These are phyloP conservation scores for Creolimax fragrantissima DNA, from an alignment of 78 protist genomes.

Conservation along the genomic window DNA sequence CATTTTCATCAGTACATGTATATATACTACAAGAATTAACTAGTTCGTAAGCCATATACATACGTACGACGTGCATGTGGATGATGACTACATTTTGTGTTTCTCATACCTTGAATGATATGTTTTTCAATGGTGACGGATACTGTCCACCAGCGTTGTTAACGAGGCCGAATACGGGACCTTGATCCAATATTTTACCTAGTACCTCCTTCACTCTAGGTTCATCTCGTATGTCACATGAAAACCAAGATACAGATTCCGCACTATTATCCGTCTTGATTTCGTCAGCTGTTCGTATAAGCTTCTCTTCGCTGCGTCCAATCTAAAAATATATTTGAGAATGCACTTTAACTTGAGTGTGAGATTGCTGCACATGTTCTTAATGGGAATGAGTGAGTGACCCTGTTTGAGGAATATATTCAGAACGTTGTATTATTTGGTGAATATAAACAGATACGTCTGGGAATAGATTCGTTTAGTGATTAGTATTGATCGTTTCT, in stretches of 20 bases:
- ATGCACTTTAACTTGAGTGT: too few species aligned
- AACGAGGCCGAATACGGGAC: background rate
- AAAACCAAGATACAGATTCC: background rate
- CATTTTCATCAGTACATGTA: too few species aligned
- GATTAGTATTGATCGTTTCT: too few species aligned
- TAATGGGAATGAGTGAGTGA: too few species aligned
- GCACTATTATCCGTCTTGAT: background rate
- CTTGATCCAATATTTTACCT: background rate
- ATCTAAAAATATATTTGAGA: too few species aligned
- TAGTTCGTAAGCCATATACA: too few species aligned
- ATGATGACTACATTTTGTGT: background rate
- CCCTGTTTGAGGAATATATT: too few species aligned
- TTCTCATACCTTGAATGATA: background rate
- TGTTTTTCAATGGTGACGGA: background rate
- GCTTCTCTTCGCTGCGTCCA: background rate
- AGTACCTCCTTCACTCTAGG: background rate
- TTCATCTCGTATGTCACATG: background rate
- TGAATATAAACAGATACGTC: too few species aligned
- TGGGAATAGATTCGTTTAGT: too few species aligned
- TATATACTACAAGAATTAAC: too few species aligned
- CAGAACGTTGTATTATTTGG: too few species aligned
- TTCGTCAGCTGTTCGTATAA: background rate
- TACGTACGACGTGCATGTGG: background rate
- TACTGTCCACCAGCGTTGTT: background rate
- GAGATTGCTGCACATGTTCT: too few species aligned